Percentiles rank a stretch among this genome's conserved stretches.
phyloP scores from a whole-genome alignment of 208 protist species.

The Tritrichomonas foetus region DNA sequence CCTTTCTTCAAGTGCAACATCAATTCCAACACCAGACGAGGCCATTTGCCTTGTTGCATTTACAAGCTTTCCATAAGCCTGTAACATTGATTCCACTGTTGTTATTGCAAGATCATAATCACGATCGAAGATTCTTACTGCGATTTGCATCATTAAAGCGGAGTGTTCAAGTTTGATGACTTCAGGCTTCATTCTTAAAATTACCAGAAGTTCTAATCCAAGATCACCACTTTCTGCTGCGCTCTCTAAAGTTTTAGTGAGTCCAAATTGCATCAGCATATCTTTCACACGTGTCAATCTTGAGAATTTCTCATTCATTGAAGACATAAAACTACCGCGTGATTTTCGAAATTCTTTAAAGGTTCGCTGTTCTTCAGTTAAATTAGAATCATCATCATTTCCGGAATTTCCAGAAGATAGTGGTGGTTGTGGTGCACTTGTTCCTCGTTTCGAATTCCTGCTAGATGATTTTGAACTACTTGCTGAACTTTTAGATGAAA shows the following conservation, averaged over 20 bases:
- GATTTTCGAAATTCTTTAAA: not conserved
- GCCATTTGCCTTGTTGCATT: not conserved
- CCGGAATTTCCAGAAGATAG: no score
- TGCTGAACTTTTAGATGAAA: no score
- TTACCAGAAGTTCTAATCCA: not conserved
- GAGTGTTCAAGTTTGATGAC: not conserved
- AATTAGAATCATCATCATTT: no score
- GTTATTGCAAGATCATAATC: not conserved
- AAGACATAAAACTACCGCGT: not conserved
- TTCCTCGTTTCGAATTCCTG: no score
- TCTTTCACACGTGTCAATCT: not conserved
- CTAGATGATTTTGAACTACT: no score
- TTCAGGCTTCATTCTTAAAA: conserved; percentile 12
- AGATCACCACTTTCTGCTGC: not conserved
- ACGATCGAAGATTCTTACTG: not conserved
- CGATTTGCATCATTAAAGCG: conserved; percentile 22
- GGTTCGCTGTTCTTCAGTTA: not conserved
- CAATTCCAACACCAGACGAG: not conserved
- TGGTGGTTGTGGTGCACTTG: no score
- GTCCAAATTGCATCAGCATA: not conserved
- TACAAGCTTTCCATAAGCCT: not conserved
- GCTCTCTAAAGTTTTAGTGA: not conserved
- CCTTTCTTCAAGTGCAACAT: not conserved
- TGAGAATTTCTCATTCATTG: not conserved
- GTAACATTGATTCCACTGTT: not conserved